Conservation (phyloP, 148 eudicot genomes). For the Tetragonia tetragonoides region DNA sequence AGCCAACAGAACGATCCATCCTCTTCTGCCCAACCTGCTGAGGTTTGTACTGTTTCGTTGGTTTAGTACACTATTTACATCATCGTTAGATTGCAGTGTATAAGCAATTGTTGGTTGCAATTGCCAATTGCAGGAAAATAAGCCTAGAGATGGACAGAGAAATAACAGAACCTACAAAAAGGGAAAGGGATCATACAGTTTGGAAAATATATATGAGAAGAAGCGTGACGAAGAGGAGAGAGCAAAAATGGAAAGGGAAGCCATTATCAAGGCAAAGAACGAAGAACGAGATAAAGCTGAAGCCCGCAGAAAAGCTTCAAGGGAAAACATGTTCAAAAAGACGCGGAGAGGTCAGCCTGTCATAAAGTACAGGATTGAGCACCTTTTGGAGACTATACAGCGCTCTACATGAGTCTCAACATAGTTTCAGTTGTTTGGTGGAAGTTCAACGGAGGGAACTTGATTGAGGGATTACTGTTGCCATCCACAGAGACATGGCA, state of each 20-base stretch:
- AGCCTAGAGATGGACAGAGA: conserved; percentile 21
- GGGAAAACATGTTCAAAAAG: conserved; percentile 76
- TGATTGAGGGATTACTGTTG: background rate
- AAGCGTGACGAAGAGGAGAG: conserved; percentile 69
- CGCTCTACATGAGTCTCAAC: conserved; percentile 31
- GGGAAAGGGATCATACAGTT: conserved; percentile 43
- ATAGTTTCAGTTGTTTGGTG: conserved; percentile 9
- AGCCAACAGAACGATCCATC: conserved; percentile 32
- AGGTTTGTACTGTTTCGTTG: conserved; percentile 37
- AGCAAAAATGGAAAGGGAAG: conserved; percentile 70
- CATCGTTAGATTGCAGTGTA: background rate
- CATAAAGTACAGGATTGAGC: conserved; percentile 90
- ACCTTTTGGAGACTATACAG: conserved; percentile 68
- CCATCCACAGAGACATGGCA: background rate
- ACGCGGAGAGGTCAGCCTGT: conserved; percentile 89
- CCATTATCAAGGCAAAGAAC: conserved; percentile 53
- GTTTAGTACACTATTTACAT: background rate
- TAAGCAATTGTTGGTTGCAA: background rate
- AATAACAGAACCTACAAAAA: conserved; percentile 32
- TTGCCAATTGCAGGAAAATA: conserved; percentile 39
- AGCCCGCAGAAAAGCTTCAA: conserved; percentile 60
- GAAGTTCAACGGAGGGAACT: background rate
- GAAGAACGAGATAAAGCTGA: conserved; percentile 60
- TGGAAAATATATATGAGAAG: conserved; percentile 56
- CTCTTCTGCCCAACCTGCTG: conserved; percentile 23